Evolutionary conservation across 2,329 filamentous ascomycete species (phyloP).

Genomic region (Madurella mycetomatis): DNA sequence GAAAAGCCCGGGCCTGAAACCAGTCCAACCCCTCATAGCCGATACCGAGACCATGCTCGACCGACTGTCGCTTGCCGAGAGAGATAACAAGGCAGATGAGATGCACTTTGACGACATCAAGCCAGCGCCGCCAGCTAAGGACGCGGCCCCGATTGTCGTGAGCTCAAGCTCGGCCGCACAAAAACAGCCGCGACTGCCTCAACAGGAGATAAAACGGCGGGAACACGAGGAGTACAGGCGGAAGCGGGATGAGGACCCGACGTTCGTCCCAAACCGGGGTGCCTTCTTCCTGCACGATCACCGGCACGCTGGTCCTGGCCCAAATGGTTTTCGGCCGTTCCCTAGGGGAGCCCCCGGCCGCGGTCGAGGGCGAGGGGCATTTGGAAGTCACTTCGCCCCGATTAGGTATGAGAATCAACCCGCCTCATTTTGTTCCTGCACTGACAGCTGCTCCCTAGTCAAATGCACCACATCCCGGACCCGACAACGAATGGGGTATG

Average conservation of each 20-base stretch:
- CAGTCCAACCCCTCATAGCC: constrained; percentile 38
- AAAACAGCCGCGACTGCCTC: constrained; percentile 49
- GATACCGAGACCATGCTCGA: constrained; percentile 59
- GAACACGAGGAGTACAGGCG: constrained; percentile 90
- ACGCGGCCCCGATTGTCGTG: constrained; percentile 49
- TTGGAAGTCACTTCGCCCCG: constrained; percentile 55
- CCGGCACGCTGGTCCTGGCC: constrained; percentile 68
- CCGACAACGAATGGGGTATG: constrained; percentile 70
- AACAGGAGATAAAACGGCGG: constrained; percentile 67
- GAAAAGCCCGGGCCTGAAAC: constrained; percentile 33
- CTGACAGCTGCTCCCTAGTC: constrained; percentile 28
- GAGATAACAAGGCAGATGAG: constrained; percentile 39
- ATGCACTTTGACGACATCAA: constrained; percentile 45
- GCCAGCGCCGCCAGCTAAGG: constrained; percentile 36
- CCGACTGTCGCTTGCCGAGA: constrained; percentile 44
- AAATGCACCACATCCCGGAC: constrained; percentile 48
- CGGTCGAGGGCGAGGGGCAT: constrained; percentile 55
- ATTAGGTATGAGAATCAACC: constrained; percentile 54
- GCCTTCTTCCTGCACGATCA: constrained; percentile 98
- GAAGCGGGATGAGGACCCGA: constrained; percentile 81
- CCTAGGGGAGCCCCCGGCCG: constrained; percentile 52
- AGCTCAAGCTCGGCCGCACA: constrained; percentile 44
- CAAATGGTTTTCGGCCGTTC: constrained; percentile 73
- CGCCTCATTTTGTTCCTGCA: not conserved
- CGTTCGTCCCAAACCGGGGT: constrained; percentile 90